Conservation (phyloP, 2,329 filamentous ascomycete species). For the Bisporella sp. region DNA sequence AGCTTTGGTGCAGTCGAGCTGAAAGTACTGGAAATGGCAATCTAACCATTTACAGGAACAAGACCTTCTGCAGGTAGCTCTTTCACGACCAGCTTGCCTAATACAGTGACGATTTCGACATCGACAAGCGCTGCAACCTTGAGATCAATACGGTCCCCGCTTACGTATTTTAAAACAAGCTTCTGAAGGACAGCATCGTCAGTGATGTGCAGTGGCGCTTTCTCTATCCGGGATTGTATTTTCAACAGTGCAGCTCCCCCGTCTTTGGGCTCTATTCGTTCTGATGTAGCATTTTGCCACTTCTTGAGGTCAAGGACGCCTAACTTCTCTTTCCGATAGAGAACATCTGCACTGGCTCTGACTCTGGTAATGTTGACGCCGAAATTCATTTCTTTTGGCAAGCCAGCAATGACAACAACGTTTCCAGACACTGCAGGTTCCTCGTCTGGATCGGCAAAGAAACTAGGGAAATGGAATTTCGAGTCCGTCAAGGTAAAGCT, state of each 20-base stretch:
- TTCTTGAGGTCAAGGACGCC: constrained; percentile 71
- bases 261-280: constrained; percentile 50
- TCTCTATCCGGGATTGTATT: constrained; percentile 68
- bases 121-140: constrained; percentile 75
- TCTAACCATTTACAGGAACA: constrained; percentile 92
- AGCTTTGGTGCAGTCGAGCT: constrained; percentile 25
- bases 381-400: constrained; percentile 85
- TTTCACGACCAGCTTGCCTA: constrained; percentile 75
- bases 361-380: constrained; percentile 71
- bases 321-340: constrained; percentile 70
- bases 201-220: constrained; percentile 78
- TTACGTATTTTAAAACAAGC: constrained; percentile 73
- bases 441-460: constrained; percentile 67
- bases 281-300: constrained; percentile 83
- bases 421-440: constrained; percentile 77
- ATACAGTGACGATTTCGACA: constrained; percentile 70
- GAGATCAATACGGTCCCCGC: constrained; percentile 64
- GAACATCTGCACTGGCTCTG: constrained; percentile 71
- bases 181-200: constrained; percentile 72
- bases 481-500: constrained; percentile 84
- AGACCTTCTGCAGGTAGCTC: constrained; percentile 79
- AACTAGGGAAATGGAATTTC: constrained; percentile 77
- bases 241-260: constrained; percentile 56
- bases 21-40: constrained; percentile 41
- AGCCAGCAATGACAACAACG: constrained; percentile 67